These are phyloP conservation scores for Vigna unguiculata DNA, from an alignment of 306 rosid species.

Conservation along the genomic window DNA sequence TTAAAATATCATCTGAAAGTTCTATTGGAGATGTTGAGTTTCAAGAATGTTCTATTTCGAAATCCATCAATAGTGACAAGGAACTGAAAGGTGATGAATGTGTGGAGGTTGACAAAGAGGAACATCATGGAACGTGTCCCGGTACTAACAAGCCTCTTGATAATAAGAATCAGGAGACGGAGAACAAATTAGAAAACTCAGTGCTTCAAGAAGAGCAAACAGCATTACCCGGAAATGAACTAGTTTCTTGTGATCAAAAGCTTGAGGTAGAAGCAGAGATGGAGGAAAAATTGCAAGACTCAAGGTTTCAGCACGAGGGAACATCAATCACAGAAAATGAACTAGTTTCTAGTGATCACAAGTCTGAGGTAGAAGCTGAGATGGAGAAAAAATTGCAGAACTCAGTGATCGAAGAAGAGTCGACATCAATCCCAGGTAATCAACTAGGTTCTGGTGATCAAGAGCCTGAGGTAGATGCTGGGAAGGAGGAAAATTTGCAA, in stretches of 20 bases:
- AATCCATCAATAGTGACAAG: slow-evolving; percentile 39
- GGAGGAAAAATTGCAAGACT: slow-evolving; percentile 47
- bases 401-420: too few relatives aligned
- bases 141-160: slow-evolving; percentile 29
- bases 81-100: slow-evolving; percentile 38
- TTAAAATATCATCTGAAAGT: slow-evolving; percentile 52
- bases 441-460: slow-evolving; percentile 33
- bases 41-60: slow-evolving; percentile 48
- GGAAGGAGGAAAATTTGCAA: slow-evolving; percentile 8
- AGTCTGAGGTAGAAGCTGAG: too few relatives aligned
- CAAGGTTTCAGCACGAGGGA: background rate
- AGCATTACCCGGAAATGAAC: slow-evolving; percentile 44
- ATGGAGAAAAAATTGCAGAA: too few relatives aligned
- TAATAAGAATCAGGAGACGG: slow-evolving; percentile 40
- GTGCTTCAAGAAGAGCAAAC: slow-evolving; percentile 31
- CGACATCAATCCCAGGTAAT: too few relatives aligned
- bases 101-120: slow-evolving; percentile 45
- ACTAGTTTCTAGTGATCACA: slow-evolving; percentile 5
- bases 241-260: slow-evolving; percentile 39
- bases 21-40: slow-evolving; percentile 37
- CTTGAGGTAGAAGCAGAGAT: slow-evolving; percentile 36
- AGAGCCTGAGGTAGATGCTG: background rate
- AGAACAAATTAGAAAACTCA: slow-evolving; percentile 45
- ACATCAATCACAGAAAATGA: slow-evolving; percentile 44
- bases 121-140: slow-evolving; percentile 34